Conservation (phyloP, 768 basidiomycete species). For the Russula vinacea region DNA sequence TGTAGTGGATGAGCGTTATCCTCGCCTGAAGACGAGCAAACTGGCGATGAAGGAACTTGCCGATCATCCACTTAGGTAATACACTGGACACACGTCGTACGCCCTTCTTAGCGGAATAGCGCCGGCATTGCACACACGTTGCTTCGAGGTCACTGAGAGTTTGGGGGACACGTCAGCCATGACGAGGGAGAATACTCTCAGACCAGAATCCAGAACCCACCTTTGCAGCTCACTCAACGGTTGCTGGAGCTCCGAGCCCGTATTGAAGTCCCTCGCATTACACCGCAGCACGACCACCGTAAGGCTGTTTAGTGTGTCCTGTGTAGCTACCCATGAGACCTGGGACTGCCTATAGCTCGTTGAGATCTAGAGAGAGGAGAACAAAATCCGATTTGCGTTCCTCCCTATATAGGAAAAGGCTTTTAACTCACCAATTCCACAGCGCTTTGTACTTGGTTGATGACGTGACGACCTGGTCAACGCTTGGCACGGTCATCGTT, state of each 20-base stretch:
- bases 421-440: constrained; percentile 17
- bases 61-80: constrained; percentile 21
- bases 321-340: constrained; percentile 6
- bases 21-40: constrained; percentile 7
- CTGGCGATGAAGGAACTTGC: constrained; percentile 14
- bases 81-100: constrained; percentile 10
- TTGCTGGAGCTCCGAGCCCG: constrained; percentile 15
- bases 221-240: constrained; percentile 4
- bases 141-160: constrained; percentile 12
- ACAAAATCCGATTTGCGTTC: neutral
- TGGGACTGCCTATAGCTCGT: constrained; percentile 18
- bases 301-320: constrained; percentile 9
- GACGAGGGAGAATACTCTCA: neutral
- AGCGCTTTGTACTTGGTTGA: constrained; percentile 12
- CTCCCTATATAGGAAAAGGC: neutral
- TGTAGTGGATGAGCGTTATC: constrained; percentile 3
- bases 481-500: constrained; percentile 20
- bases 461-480: constrained; percentile 21
- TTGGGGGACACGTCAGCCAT: neutral
- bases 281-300: constrained; percentile 8
- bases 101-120: constrained; percentile 7
- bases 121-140: constrained; percentile 6
- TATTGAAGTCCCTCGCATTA: neutral
- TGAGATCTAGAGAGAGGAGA: neutral
- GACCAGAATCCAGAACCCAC: constrained; percentile 1